phyloP scores from a whole-genome alignment of 2,329 filamentous ascomycete genomes.

The Lecanicillium sp. region DNA sequence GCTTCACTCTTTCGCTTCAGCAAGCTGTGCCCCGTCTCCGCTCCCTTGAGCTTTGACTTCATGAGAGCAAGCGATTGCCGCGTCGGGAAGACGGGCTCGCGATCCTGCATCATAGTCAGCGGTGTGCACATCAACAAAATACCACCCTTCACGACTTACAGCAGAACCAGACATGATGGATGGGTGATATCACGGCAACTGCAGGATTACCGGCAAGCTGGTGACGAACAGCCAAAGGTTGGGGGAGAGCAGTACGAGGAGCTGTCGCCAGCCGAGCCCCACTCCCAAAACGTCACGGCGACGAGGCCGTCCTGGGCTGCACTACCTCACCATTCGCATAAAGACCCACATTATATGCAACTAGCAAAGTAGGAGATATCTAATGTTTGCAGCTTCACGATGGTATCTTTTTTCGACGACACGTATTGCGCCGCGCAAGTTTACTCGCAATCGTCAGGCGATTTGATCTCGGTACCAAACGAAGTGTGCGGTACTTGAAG shows the following conservation, averaged over 20 bases:
- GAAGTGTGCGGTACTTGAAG: no score
- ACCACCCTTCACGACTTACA: constrained; percentile 19
- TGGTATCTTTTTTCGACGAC: constrained; percentile 4
- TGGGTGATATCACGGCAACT: constrained; percentile 2
- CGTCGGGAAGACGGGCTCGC: constrained; percentile 95
- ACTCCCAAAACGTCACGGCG: constrained; percentile 6
- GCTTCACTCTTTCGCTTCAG: constrained; percentile 98
- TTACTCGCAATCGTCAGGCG: neutral
- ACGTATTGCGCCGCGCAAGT: constrained; percentile 4
- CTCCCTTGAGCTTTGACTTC: constrained; percentile 96
- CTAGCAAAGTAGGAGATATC: constrained; percentile 6
- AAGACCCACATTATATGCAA: constrained; percentile 7
- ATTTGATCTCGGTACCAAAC: no score
- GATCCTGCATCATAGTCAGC: constrained; percentile 50
- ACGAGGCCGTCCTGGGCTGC: neutral
- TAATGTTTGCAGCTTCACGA: constrained; percentile 6
- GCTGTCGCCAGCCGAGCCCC: constrained; percentile 1
- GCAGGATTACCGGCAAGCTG: constrained; percentile 5
- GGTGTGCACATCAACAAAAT: neutral
- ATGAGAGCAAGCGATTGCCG: constrained; percentile 93
- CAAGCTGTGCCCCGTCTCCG: constrained; percentile 84
- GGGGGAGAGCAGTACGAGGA: constrained; percentile 1
- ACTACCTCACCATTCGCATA: neutral
- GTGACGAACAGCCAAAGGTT: neutral
- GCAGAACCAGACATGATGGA: constrained; percentile 29